Evolutionary conservation across 306 rosid genomes (phyloP).

Genomic region (Prunus mira): DNA sequence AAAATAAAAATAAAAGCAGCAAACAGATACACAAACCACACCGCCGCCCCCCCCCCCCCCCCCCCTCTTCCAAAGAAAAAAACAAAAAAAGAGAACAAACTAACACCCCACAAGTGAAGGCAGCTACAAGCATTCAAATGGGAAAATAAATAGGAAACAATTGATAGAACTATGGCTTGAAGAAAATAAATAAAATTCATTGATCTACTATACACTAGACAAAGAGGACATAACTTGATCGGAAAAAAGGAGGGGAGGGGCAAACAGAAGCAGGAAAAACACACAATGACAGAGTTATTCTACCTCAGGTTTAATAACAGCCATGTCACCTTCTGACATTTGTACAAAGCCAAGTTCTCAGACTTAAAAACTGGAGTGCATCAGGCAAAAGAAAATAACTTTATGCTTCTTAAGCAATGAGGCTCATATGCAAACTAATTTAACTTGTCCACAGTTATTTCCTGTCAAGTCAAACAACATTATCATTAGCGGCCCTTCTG

Average conservation of each 20-base stretch:
- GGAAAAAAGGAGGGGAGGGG: not conserved
- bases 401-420: not conserved
- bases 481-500: not conserved
- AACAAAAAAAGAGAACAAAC: not conserved
- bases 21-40: not conserved
- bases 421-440: not conserved
- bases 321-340: slow-evolving; percentile 17
- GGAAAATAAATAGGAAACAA: not conserved
- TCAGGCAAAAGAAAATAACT: not conserved
- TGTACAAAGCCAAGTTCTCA: not conserved
- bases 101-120: not conserved
- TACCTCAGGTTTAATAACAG: slow-evolving; percentile 24
- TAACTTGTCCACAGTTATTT: not conserved
- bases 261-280: not conserved
- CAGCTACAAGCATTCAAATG: not conserved
- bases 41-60: not conserved
- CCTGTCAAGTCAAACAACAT: slow-evolving; percentile 12
- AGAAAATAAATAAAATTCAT: not conserved
- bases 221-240: not conserved
- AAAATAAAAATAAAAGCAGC: no score
- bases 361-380: not conserved
- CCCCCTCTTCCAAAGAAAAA: not conserved
- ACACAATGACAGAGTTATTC: not conserved
- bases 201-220: not conserved
- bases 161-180: not conserved